These are phyloP conservation scores for Geranium rotundifolium DNA, from an alignment of 345 rosid species.

Conservation along the genomic window DNA sequence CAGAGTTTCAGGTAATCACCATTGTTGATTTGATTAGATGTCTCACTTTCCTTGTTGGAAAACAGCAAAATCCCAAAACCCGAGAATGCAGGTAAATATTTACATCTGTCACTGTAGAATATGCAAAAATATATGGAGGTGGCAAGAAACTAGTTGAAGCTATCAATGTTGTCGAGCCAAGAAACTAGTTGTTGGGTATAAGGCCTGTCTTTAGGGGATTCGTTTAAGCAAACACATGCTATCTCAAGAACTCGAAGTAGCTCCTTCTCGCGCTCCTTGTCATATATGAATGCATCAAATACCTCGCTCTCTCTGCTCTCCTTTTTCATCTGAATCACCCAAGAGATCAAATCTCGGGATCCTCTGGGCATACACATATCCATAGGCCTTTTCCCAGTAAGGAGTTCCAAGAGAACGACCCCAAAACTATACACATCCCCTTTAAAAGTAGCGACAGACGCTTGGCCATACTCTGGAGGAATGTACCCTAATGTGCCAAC, in stretches of 20 bases:
- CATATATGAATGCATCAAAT: slow-evolving; percentile 47
- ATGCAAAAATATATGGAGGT: no score
- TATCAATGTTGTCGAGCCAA: slow-evolving; percentile 39
- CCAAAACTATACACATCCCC: slow-evolving; percentile 89
- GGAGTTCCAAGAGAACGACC: slow-evolving; percentile 80
- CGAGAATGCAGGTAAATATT: no score
- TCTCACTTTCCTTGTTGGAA: no score
- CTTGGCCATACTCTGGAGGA: slow-evolving; percentile 83
- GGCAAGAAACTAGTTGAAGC: no score
- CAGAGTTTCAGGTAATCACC: no score
- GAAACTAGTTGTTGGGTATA: slow-evolving; percentile 52
- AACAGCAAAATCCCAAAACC: no score
- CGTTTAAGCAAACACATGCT: slow-evolving; percentile 56
- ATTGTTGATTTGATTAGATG: no score
- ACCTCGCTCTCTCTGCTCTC: slow-evolving; percentile 58
- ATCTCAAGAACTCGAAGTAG: slow-evolving; percentile 50
- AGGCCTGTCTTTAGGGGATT: slow-evolving; percentile 58
- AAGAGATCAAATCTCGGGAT: slow-evolving; percentile 52
- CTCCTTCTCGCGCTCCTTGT: slow-evolving; percentile 52
- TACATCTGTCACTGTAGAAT: no score
- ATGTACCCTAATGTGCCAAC: slow-evolving; percentile 86
- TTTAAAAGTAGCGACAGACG: slow-evolving; percentile 70
- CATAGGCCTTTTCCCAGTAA: slow-evolving; percentile 76
- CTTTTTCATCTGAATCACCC: slow-evolving; percentile 55
- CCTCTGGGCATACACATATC: slow-evolving; percentile 74